These are phyloP conservation scores for Xylariales sp. DNA, from an alignment of 2,329 filamentous ascomycete species.

Conservation along the genomic window DNA sequence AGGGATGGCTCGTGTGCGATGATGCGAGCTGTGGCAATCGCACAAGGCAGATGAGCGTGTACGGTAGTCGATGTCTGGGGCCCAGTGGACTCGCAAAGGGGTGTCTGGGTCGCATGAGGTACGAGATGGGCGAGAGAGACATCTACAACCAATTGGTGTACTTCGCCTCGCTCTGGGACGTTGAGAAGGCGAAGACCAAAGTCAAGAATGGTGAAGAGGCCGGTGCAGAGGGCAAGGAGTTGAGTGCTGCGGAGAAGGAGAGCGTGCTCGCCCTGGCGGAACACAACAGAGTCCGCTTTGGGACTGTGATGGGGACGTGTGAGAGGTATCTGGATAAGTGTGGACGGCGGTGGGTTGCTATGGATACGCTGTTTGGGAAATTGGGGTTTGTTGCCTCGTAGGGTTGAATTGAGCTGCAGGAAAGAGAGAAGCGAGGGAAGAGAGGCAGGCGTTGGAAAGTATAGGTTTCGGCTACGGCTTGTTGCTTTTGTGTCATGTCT, in stretches of 20 bases:
- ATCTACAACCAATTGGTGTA: constrained; percentile 95
- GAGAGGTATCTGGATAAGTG: constrained; percentile 85
- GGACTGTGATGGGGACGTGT: constrained; percentile 69
- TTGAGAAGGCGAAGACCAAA: constrained; percentile 67
- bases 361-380: constrained; percentile 80
- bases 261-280: constrained; percentile 69
- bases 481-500: too few relatives aligned
- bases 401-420: background rate
- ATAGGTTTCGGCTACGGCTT: background rate
- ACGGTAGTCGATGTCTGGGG: constrained; percentile 83
- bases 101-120: constrained; percentile 82
- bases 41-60: constrained; percentile 89
- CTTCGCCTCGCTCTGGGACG: constrained; percentile 79
- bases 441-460: background rate
- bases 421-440: background rate
- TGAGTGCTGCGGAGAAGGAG: constrained; percentile 52
- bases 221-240: constrained; percentile 21
- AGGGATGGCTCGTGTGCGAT: constrained; percentile 86
- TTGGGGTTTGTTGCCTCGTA: constrained; percentile 43
- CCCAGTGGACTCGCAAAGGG: constrained; percentile 79
- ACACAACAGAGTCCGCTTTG: constrained; percentile 77
- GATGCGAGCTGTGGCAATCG: constrained; percentile 81
- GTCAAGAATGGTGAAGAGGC: constrained; percentile 25
- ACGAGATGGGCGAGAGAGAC: constrained; percentile 81
- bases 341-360: constrained; percentile 87